Conservation (phyloP, 139 green algal species). For the Asterochloris erici region DNA sequence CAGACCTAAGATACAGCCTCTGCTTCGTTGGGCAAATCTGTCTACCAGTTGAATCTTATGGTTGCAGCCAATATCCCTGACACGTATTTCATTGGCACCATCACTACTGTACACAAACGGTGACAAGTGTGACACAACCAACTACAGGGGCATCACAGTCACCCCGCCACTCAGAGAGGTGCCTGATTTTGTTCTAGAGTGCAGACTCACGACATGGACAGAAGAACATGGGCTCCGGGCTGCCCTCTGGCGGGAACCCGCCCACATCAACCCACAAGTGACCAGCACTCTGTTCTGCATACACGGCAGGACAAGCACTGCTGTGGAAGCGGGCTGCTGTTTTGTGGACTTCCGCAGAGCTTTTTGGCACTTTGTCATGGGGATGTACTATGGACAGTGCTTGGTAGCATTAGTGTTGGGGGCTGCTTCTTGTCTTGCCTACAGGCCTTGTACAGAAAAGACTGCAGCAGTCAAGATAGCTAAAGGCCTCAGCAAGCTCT, state of each 20-base stretch:
- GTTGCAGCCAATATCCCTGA: too few species aligned
- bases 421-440: background rate
- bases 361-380: constrained; percentile 13
- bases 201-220: constrained; percentile 2
- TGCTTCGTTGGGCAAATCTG: background rate
- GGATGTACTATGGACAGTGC: constrained; percentile 3
- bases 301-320: background rate
- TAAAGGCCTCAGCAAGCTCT: background rate
- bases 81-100: too few species aligned
- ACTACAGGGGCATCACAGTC: too few species aligned
- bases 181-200: background rate
- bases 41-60: background rate
- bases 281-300: constrained; percentile 8
- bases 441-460: constrained; percentile 5
- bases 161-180: constrained; percentile 6
- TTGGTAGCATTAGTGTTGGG: background rate
- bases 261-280: background rate
- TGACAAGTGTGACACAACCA: too few species aligned
- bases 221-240: constrained; percentile 6
- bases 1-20: constrained; percentile 3
- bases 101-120: too few species aligned
- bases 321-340: background rate
- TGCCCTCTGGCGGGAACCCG: constrained; percentile 3
- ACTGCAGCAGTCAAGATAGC: background rate
- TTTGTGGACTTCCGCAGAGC: constrained; percentile 19